Evolutionary conservation across 805 yeast species (phyloP).

Genomic region (Yamadazyma nakazawae): DNA sequence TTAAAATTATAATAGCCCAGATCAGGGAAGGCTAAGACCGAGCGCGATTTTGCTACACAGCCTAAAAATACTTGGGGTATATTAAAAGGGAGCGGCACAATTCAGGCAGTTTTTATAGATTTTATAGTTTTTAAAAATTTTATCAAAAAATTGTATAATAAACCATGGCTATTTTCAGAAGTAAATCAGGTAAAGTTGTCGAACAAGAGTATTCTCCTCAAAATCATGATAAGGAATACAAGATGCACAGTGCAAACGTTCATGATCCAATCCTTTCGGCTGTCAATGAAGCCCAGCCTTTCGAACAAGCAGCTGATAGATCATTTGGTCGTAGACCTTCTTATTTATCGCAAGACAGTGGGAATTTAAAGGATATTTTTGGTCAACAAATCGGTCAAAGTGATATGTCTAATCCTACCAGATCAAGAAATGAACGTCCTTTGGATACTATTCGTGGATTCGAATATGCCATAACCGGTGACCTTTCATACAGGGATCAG

Average conservation of each 20-base stretch:
- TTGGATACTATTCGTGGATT: conserved; percentile 91
- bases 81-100: conserved; percentile 3
- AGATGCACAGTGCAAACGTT: conserved; percentile 63
- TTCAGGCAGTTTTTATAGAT: background rate
- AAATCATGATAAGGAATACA: conserved; percentile 28
- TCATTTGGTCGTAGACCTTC: conserved; percentile 38
- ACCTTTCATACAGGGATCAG: conserved; percentile 70
- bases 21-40: background rate
- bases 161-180: conserved; percentile 24
- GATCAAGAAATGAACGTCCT: conserved; percentile 94
- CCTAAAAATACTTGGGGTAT: conserved; percentile 1
- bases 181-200: conserved; percentile 20
- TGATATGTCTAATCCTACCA: conserved; percentile 90
- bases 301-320: conserved; percentile 54
- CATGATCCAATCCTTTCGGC: conserved; percentile 88
- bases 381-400: conserved; percentile 77
- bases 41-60: conserved; percentile 6
- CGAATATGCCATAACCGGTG: conserved; percentile 94
- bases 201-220: conserved; percentile 9
- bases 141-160: no score
- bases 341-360: conserved; percentile 46
- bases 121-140: background rate
- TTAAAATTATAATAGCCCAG: background rate
- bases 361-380: conserved; percentile 72
- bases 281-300: conserved; percentile 94